phyloP scores from a whole-genome alignment of 805 yeast genomes.

The Saturnispora besseyi region DNA sequence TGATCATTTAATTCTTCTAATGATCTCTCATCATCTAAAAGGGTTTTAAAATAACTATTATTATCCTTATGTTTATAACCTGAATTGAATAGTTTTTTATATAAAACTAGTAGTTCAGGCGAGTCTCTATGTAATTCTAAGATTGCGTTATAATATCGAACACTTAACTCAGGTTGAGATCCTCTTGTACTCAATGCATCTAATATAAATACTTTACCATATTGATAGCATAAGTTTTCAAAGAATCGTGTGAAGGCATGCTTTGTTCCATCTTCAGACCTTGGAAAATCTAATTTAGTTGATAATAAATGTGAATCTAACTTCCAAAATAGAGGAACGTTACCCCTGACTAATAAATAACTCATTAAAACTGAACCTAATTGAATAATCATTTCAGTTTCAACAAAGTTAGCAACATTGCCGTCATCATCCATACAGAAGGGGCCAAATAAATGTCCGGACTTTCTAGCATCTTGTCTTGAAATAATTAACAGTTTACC shows the following conservation, averaged over 20 bases:
- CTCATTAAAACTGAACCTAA: conserved; percentile 31
- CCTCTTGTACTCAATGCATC: conserved; percentile 36
- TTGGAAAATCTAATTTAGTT: conserved; percentile 38
- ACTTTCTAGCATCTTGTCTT: conserved; percentile 40
- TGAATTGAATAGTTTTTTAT: conserved; percentile 30
- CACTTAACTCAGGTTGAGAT: conserved; percentile 39
- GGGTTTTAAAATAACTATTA: conserved; percentile 17
- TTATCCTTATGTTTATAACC: conserved; percentile 25
- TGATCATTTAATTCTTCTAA: conserved; percentile 31
- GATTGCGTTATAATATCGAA: conserved; percentile 27
- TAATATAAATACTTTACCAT: conserved; percentile 42
- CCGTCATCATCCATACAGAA: conserved; percentile 52
- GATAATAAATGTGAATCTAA: conserved; percentile 36
- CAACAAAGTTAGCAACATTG: conserved; percentile 52
- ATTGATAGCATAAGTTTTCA: conserved; percentile 37
- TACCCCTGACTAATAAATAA: conserved; percentile 41
- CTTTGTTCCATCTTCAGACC: conserved; percentile 45
- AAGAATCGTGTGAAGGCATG: conserved; percentile 45
- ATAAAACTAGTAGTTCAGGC: conserved; percentile 12
- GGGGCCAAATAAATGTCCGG: conserved; percentile 45
- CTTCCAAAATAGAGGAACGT: conserved; percentile 50
- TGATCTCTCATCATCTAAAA: conserved; percentile 16
- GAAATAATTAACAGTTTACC: conserved; percentile 37
- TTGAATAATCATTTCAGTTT: conserved; percentile 38
- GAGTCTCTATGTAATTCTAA: conserved; percentile 10